Conservation (phyloP, 345 rosid genomes). For the Clausena lansium region DNA sequence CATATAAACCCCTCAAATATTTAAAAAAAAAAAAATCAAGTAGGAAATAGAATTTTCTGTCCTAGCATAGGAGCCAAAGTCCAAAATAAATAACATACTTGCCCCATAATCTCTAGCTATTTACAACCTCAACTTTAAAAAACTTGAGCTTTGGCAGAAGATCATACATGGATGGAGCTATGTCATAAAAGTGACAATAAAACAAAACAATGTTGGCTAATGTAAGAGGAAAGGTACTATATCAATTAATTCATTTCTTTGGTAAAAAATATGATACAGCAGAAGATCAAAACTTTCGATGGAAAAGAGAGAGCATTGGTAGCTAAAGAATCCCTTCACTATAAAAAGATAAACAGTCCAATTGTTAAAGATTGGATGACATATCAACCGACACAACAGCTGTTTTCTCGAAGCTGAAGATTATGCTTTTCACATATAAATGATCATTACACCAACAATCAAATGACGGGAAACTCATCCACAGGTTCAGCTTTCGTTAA, state of each 20-base stretch:
- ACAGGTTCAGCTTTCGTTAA: neutral
- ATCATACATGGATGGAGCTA: neutral
- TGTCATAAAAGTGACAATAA: neutral
- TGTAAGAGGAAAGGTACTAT: neutral
- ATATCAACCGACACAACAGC: neutral
- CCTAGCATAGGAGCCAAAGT: no score
- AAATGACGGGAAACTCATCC: neutral
- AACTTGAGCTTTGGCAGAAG: neutral
- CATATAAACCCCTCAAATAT: no score
- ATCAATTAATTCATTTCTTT: no score
- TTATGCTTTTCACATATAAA: no score
- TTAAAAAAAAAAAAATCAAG: no score
- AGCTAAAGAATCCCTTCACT: neutral
- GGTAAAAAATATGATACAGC: neutral
- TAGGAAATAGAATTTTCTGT: no score
- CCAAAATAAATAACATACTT: no score
- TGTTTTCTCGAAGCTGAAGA: neutral
- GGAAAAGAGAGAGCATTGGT: neutral
- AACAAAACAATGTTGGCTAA: neutral
- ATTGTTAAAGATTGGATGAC: neutral
- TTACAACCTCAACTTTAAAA: neutral
- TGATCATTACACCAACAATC: no score
- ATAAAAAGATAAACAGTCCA: neutral
- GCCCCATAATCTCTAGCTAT: no score
- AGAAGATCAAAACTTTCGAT: neutral